A percentile compares a stretch with the other conserved stretches of the same genome.
Conservation (phyloP, 371 early-diverging fungal genomes). For the Actinomortierella ambigua region DNA sequence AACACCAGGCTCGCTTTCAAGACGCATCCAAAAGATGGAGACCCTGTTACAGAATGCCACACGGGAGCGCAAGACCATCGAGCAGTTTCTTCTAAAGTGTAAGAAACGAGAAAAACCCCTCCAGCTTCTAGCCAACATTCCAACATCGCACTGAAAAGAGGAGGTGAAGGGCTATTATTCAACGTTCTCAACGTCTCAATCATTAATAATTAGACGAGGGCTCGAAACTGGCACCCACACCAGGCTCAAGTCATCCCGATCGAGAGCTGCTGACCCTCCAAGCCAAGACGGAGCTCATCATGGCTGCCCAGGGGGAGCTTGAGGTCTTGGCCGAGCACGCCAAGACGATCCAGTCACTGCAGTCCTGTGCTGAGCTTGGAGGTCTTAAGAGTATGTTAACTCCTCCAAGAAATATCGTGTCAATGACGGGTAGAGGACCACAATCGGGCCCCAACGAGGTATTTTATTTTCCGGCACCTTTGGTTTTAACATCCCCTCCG, state of each 20-base stretch:
- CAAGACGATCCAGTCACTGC: conserved; percentile 60
- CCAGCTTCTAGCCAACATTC: not conserved
- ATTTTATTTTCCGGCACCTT: too few relatives aligned
- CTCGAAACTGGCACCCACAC: conserved; percentile 52
- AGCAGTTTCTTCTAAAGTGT: conserved; percentile 64
- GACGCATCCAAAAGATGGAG: conserved; percentile 35
- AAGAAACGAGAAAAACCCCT: conserved; percentile 7
- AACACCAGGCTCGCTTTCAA: conserved; percentile 34
- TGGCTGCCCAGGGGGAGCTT: conserved; percentile 60
- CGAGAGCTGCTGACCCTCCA: conserved; percentile 57
- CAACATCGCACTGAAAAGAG: too few relatives aligned
- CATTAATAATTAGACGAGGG: conserved; percentile 33
- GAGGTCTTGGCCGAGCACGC: conserved; percentile 56
- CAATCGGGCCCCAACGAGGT: too few relatives aligned
- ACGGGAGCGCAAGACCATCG: conserved; percentile 49
- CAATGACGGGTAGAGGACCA: too few relatives aligned
- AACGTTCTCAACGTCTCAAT: not conserved
- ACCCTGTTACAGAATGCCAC: conserved; percentile 16
- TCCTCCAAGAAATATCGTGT: too few relatives aligned
- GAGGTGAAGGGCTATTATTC: not conserved
- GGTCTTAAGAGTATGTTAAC: conserved; percentile 46
- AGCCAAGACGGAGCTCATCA: conserved; percentile 58
- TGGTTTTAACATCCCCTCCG: too few relatives aligned
- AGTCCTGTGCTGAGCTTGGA: conserved; percentile 54
- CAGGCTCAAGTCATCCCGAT: conserved; percentile 53